Evolutionary conservation across 129 eudicot genomes (phyloP).

Genomic region (Lactuca saligna): DNA sequence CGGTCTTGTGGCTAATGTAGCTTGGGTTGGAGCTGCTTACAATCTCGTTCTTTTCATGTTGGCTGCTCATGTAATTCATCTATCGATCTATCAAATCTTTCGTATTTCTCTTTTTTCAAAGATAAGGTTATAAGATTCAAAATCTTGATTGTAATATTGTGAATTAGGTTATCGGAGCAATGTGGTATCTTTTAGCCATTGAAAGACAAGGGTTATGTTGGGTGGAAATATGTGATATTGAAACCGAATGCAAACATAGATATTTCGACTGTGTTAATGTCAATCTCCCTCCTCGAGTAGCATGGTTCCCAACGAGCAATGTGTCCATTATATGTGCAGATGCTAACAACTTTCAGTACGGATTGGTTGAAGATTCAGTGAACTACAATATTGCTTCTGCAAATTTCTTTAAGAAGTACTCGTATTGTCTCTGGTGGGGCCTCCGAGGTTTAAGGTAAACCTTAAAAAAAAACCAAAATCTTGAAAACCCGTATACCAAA

Average conservation of each 20-base stretch:
- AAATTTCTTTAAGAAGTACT: slow-evolving; percentile 50
- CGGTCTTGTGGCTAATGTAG: slow-evolving; percentile 62
- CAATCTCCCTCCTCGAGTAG: slow-evolving; percentile 34
- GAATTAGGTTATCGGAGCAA: slow-evolving; percentile 66
- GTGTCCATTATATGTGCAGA: slow-evolving; percentile 41
- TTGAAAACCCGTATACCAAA: background rate
- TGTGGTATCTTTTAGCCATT: slow-evolving; percentile 74
- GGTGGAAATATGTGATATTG: slow-evolving; percentile 53
- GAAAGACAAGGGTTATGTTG: slow-evolving; percentile 81
- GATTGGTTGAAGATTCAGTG: slow-evolving; percentile 58
- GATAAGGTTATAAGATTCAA: background rate
- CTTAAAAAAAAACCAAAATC: background rate
- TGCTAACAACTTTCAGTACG: slow-evolving; percentile 40
- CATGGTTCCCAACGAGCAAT: slow-evolving; percentile 55
- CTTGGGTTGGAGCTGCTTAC: slow-evolving; percentile 93
- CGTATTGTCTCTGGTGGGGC: slow-evolving; percentile 87
- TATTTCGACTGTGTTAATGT: slow-evolving; percentile 48
- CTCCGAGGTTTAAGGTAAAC: slow-evolving; percentile 58
- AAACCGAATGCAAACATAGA: slow-evolving; percentile 39
- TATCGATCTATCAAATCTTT: background rate
- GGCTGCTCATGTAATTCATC: slow-evolving; percentile 70
- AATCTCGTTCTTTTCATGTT: slow-evolving; percentile 71
- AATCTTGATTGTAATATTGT: background rate
- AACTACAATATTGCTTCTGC: slow-evolving; percentile 35
- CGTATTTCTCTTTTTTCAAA: too few species aligned